Evolutionary conservation across 352 stramenopile species (phyloP).

Genomic region (Sclerospora graminicola): DNA sequence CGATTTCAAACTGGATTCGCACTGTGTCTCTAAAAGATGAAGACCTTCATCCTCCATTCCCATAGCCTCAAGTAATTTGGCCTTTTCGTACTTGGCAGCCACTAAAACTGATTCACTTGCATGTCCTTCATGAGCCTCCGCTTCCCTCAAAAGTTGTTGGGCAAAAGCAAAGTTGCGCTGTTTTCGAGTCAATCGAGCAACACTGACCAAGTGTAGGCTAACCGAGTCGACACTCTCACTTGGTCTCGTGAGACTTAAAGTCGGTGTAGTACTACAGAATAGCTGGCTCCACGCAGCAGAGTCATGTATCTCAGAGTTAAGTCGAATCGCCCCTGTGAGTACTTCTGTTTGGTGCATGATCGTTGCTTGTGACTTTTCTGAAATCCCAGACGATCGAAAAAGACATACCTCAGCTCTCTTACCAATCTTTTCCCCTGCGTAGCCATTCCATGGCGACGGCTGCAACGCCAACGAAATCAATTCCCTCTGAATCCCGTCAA

Average conservation of each 20-base stretch:
- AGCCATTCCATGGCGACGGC: slow-evolving; percentile 16
- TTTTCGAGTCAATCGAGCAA: slow-evolving; percentile 39
- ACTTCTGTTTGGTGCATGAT: neutral
- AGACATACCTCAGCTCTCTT: slow-evolving; percentile 28
- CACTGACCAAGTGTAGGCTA: slow-evolving; percentile 15
- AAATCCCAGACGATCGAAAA: slow-evolving; percentile 9
- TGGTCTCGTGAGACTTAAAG: neutral
- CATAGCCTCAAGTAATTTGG: slow-evolving; percentile 24
- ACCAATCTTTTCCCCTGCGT: slow-evolving; percentile 25
- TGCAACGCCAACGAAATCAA: slow-evolving; percentile 26
- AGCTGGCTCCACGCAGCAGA: slow-evolving; percentile 25
- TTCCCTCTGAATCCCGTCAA: slow-evolving; percentile 6
- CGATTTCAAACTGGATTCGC: slow-evolving; percentile 9
- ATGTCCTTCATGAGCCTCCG: slow-evolving; percentile 3
- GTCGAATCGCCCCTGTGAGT: neutral
- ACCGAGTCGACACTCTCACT: slow-evolving; percentile 2
- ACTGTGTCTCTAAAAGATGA: slow-evolving; percentile 20
- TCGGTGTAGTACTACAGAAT: slow-evolving; percentile 10
- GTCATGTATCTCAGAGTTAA: slow-evolving; percentile 27
- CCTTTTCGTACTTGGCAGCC: slow-evolving; percentile 25
- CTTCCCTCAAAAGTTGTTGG: slow-evolving; percentile 21
- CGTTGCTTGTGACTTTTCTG: neutral
- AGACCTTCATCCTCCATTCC: slow-evolving; percentile 23
- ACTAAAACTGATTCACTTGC: slow-evolving; percentile 1
- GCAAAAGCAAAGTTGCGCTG: slow-evolving; percentile 44